phyloP scores from a whole-genome alignment of 805 yeast genomes.

The Kodamaea restingae region DNA sequence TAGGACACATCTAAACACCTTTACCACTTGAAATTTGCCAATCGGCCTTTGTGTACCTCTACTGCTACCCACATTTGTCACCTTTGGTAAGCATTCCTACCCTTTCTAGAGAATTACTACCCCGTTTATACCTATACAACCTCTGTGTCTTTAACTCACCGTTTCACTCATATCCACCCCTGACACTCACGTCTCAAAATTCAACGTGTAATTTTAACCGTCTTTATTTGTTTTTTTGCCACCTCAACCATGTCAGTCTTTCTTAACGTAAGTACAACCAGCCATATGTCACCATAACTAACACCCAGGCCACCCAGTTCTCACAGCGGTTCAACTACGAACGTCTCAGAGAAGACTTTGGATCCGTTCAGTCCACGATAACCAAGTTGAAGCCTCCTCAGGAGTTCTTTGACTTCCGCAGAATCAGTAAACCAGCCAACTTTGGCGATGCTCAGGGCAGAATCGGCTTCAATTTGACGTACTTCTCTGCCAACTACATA shows the following conservation, averaged over 20 bases:
- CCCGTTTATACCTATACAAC: too few species aligned
- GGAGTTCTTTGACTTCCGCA: constrained; percentile 88
- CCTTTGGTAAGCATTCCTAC: too few species aligned
- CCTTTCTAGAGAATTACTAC: too few species aligned
- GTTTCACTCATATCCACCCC: too few species aligned
- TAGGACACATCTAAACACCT: too few species aligned
- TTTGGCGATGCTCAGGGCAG: constrained; percentile 87
- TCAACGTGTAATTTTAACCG: too few species aligned
- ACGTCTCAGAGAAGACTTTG: constrained; percentile 20
- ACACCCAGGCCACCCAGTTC: constrained; percentile 13
- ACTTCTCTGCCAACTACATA: constrained; percentile 84
- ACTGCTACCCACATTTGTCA: too few species aligned
- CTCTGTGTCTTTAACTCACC: too few species aligned
- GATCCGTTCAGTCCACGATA: constrained; percentile 56
- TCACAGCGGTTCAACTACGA: constrained; percentile 24
- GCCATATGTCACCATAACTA: constrained; percentile 1
- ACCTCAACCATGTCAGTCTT: constrained; percentile 9
- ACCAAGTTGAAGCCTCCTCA: constrained; percentile 81
- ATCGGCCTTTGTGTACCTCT: too few species aligned
- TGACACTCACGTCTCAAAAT: too few species aligned
- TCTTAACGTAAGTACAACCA: constrained; percentile 7
- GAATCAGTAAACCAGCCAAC: constrained; percentile 86
- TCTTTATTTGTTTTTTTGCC: background rate
- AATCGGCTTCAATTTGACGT: constrained; percentile 78
- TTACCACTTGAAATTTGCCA: too few species aligned